Evolutionary conservation across 495 filamentous ascomycete genomes (phyloP).

Genomic region (Talaromyces ruber): DNA sequence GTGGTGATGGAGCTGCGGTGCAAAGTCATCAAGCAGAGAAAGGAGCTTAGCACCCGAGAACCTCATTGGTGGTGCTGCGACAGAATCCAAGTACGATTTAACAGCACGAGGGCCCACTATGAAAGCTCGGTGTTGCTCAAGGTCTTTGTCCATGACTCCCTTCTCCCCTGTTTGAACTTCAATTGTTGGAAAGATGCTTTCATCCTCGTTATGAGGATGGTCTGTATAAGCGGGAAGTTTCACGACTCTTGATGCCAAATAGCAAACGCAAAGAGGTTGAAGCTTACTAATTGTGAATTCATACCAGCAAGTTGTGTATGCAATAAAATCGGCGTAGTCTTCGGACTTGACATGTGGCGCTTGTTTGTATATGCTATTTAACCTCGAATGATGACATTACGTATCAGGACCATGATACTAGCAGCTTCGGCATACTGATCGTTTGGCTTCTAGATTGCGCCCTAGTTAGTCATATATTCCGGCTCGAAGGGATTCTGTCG

Average conservation of each 20-base stretch:
- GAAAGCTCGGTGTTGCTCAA: neutral
- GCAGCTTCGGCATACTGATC: neutral
- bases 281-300: constrained; percentile 1
- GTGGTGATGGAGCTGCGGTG: neutral
- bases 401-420: neutral
- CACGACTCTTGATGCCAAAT: neutral
- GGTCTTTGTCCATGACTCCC: neutral
- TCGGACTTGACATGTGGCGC: neutral
- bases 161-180: neutral
- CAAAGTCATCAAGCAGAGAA: neutral
- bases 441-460: neutral
- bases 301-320: neutral
- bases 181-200: neutral
- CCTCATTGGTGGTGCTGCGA: neutral
- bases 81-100: neutral
- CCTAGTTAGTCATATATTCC: neutral
- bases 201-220: constrained; percentile 1
- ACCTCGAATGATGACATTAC: constrained; percentile 2
- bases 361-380: neutral
- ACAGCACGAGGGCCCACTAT: neutral
- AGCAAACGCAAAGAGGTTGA: neutral
- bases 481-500: neutral
- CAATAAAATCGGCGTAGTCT: neutral
- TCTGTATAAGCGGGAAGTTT: neutral
- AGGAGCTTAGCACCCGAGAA: neutral